Conservation (phyloP, 805 yeast genomes). For the Barnettozyma sucrosica region DNA sequence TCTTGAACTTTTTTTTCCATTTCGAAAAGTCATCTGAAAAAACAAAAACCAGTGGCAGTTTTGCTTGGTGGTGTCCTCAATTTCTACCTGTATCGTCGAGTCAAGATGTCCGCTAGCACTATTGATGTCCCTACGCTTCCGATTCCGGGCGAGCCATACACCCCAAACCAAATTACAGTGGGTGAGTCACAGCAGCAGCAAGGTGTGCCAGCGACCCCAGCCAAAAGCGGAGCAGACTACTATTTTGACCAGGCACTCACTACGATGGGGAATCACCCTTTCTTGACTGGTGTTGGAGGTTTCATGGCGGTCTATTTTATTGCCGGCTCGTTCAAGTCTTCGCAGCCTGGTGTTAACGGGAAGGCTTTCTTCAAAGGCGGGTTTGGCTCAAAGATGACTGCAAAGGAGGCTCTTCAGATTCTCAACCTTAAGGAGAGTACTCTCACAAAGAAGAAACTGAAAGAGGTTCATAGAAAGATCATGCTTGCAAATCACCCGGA, state of each 20-base stretch:
- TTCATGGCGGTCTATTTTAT: conserved; percentile 56
- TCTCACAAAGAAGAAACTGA: conserved; percentile 56
- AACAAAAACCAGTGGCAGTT: no score
- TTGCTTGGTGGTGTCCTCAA: no score
- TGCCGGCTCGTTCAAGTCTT: conserved; percentile 59
- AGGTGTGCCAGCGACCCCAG: conserved; percentile 23
- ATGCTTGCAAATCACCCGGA: conserved; percentile 93
- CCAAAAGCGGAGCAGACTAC: conserved; percentile 40
- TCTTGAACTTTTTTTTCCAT: background rate
- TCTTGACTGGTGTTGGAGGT: conserved; percentile 63
- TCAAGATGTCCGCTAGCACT: conserved; percentile 12
- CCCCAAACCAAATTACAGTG: conserved; percentile 22
- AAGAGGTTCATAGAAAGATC: conserved; percentile 74
- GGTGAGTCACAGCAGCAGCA: conserved; percentile 15
- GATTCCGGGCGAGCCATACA: conserved; percentile 44
- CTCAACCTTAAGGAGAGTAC: conserved; percentile 67
- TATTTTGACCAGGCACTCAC: conserved; percentile 57
- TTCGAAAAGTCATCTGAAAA: background rate
- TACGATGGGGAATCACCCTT: conserved; percentile 72
- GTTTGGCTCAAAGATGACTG: conserved; percentile 85
- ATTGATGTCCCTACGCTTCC: conserved; percentile 53
- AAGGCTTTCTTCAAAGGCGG: conserved; percentile 76
- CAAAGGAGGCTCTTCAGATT: conserved; percentile 83
- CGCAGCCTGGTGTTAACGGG: conserved; percentile 31
- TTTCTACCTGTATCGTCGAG: no score